Base-by-base conservation (phyloP, 2,329 filamentous ascomycete species). In the Trichoderma atrobrunneum region DNA sequence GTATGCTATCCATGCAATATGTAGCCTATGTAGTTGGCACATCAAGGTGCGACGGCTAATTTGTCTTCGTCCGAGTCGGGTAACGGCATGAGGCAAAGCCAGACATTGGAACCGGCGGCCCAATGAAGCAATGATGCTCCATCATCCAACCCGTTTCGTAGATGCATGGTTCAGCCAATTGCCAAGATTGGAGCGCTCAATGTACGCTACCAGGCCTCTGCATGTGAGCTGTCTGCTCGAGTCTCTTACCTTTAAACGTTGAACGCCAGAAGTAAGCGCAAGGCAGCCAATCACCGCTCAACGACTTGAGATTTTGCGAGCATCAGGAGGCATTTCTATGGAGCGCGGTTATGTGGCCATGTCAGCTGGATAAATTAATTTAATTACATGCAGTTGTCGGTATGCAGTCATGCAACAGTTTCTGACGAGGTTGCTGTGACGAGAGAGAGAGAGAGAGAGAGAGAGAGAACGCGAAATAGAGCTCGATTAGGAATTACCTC, bases 111-210 rank as follows among this genome's bases (percentile, higher is more conserved):
- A 21, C 62, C 30, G 32, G 24, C 48, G 24, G 30, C 63, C 63
- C n/a, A 66, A 66, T 66, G 30, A 66, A 66, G 63, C 63, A 54
- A 54, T 36, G 26, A 34, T 36, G 18, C 63, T 36, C 48, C 63
- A 65, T 66, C 63, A 34, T 32, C 30, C 63, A 56, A n/a, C n/a
- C 63, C 48, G 12, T 56, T 66, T 56, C 34, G 63, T 66, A 66
- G 30, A 66, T 48, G 30, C 63, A 26, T 36, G 63, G n/a, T 24
- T 30, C 63, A 36, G 63, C 6, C 48, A 54, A 56, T 56, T 56
- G 63, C 63, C 63, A 66, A 66, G 63, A 66, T 56, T 66, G 63
- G 63, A 66, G 21, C 48, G 30, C 30, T 11, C 26, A 26, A 54
- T 26, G 30, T 34, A 26, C 30, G 63, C 48, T 66, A 51, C 62